These are phyloP conservation scores for Eustoma russellianum DNA, from an alignment of 257 asterid species.

Conservation along the genomic window DNA sequence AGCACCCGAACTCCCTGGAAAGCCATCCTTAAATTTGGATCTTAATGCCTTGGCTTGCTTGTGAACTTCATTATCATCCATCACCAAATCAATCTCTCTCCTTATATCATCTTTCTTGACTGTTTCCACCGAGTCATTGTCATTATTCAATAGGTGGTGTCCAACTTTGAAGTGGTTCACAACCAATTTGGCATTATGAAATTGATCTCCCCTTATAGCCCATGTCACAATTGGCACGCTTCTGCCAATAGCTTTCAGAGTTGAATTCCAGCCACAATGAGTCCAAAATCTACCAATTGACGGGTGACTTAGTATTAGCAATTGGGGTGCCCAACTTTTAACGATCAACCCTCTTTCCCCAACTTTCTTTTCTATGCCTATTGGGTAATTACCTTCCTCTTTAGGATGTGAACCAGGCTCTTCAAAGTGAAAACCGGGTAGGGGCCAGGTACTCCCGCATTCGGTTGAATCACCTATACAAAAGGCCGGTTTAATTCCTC, in stretches of 20 bases:
- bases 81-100: slow-evolving; percentile 35
- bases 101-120: slow-evolving; percentile 39
- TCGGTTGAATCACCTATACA: slow-evolving; percentile 67
- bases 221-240: slow-evolving; percentile 61
- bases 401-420: slow-evolving; percentile 10
- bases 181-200: slow-evolving; percentile 39
- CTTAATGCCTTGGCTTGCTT: slow-evolving; percentile 25
- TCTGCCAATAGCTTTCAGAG: slow-evolving; percentile 49
- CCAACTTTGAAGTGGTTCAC: slow-evolving; percentile 40
- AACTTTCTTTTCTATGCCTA: slow-evolving; percentile 29
- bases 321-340: slow-evolving; percentile 78
- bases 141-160: slow-evolving; percentile 21
- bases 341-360: slow-evolving; percentile 49
- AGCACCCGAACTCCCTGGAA: slow-evolving; percentile 40
- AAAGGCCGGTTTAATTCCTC: slow-evolving; percentile 36
- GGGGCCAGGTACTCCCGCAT: slow-evolving; percentile 41
- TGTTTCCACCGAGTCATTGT: slow-evolving; percentile 16
- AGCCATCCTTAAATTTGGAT: slow-evolving; percentile 33
- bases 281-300: slow-evolving; percentile 54
- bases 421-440: slow-evolving; percentile 19
- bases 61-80: slow-evolving; percentile 43
- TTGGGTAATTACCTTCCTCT: slow-evolving; percentile 44
- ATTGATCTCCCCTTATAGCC: slow-evolving; percentile 84
- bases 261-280: slow-evolving; percentile 85
- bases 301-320: slow-evolving; percentile 48